Evolutionary conservation across 1,284 basidiomycete genomes (phyloP), one percentile per base, ranked within the genome.

Genomic region (Anthracocystis setariae): DNA sequence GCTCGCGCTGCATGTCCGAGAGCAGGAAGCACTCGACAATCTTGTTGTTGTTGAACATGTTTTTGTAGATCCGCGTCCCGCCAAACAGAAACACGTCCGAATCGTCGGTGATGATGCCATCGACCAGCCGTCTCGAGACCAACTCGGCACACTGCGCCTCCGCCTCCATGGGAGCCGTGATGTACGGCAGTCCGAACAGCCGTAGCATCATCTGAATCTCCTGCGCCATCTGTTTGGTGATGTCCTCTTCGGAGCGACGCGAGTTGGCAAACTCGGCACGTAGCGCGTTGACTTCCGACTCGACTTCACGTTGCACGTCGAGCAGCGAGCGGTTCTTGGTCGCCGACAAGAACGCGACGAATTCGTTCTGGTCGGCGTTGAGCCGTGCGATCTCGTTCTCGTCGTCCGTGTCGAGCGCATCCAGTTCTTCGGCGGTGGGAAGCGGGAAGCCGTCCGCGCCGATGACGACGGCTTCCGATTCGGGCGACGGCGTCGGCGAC

Each of bases 31-130:
- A 94, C 84, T 98, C 95, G 59, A 98, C 95, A 9, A 93, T 96
- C 86, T 97, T 98, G 62, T 92, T 92, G 84, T 98, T 93, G 84
- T 98, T 98, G 86, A 99, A 99, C 91, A 99, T 96, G 84, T 99
- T 97, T 84, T 96, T 96, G 87, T 92, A 97, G 42, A 98, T 92
- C 25, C 93, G 89, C 61, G 88, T 86, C 17, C 92, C 95, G 29
- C 96, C 95, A 75, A 99, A 99, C 44, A 98, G 89, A 84, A 99
- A 99, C 33, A 98, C 94, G 79, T 99, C 96, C 17, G 93, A 96
- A 84, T 99, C 96, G 84, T 99, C 96, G 0, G 96, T 99, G 83
- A 99, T 98, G 72, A 98, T 91, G 0, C 96, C 96, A 76, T 98
- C 94, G 35, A 97, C 95, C 24, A 98, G 87, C 3, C 89, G 88